Base-by-base conservation (phyloP, 805 yeast species). In the Ogataea minuta region DNA sequence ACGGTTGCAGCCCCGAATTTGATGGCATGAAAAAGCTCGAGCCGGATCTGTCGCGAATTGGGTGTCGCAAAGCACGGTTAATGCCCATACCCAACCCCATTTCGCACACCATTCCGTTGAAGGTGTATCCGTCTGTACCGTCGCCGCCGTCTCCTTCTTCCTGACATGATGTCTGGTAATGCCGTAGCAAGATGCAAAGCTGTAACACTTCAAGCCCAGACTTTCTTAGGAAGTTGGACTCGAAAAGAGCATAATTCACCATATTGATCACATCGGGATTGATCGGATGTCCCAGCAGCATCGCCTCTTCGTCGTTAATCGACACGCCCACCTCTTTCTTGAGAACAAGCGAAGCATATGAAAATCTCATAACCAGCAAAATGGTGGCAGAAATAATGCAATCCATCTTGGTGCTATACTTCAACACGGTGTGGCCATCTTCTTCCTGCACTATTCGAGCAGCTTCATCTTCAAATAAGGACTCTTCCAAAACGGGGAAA, bases 101-200 rank as follows among this genome's bases (percentile, higher is more conserved):
- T 28, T 67, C 65, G 8, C 60, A 41, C 6, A 70, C 44, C 24
- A 69, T 45, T 1, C 70, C 71, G 23, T 56, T 60, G 31, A 57
- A 60, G 3, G 68, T 58, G 24, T 54, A 58, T 1, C 73, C 64
- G 39, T 68, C 71, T 12, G 67, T 59, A 9, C 68, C 70, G 31
- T 67, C 70, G 3, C 60, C 54, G 6, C 75, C 75, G 46, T 75
- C 79, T 15, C 76, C 74, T 49, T 72, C 75, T 49, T 73, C 77
- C 4, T 74, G 77, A 0, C 75, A 62, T 44, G 60, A 48, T 23
- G 50, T 56, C 46, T 59, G 70, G 56, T 75, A 75, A 26, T 62
- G 46, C 41, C 73, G 57, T 24, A 64, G 50, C 28, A 64, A 55
- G 29, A 70, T 44, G 4, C 72, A 56, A 20, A 71, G 59, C 52